Conservation (phyloP, 2,329 filamentous ascomycete species). For the Scolecobasidium constrictum region DNA sequence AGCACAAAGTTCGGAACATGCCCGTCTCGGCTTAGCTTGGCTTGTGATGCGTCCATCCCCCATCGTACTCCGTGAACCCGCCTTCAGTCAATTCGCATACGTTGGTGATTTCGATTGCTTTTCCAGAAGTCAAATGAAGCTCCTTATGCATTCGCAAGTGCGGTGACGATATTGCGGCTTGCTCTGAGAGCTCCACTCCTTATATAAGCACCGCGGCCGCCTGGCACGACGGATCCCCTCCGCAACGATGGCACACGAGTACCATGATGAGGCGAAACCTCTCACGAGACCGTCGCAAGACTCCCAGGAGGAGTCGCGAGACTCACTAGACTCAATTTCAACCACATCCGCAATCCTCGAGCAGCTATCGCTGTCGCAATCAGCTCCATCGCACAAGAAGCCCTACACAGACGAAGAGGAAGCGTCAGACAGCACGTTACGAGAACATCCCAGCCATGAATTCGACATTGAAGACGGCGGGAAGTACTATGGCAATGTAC, state of each 20-base stretch:
- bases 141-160: no score
- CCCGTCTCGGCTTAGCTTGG: no score
- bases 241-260: constrained; percentile 11
- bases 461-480: constrained; percentile 39
- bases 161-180: no score
- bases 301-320: constrained; percentile 27
- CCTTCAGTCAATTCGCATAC: no score
- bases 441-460: constrained; percentile 21
- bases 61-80: no score
- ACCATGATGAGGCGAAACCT: constrained; percentile 35
- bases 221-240: no score
- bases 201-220: no score
- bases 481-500: constrained; percentile 31
- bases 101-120: no score
- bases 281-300: constrained; percentile 25
- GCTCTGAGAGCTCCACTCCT: no score
- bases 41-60: no score
- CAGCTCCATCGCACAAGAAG: constrained; percentile 19
- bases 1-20: no score
- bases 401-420: constrained; percentile 30
- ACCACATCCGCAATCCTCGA: constrained; percentile 78
- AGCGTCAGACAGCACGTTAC: constrained; percentile 7
- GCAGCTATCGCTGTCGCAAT: constrained; percentile 44
- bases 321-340: constrained; percentile 65
- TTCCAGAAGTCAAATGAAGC: no score